These are phyloP conservation scores for Pseudogymnoascus sp. DNA, from an alignment of 2,329 filamentous ascomycete species.

Conservation along the genomic window DNA sequence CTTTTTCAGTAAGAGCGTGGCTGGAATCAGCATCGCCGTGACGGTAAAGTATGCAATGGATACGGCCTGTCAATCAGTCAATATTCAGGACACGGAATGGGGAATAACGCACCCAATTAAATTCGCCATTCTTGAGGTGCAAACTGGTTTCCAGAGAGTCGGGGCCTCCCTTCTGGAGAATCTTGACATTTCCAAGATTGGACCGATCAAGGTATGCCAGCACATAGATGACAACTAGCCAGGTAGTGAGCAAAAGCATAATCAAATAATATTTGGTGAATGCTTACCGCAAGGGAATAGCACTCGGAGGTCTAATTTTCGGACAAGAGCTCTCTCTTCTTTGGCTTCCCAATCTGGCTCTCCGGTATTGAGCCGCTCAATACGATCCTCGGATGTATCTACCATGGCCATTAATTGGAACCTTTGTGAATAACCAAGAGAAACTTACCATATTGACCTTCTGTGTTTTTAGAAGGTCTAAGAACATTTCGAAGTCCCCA, in stretches of 20 bases:
- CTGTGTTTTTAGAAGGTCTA: neutral
- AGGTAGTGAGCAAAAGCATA: slow-evolving; percentile 4
- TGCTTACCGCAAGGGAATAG: slow-evolving; percentile 11
- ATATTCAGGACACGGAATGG: neutral
- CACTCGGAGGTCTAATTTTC: slow-evolving; percentile 18
- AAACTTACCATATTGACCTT: slow-evolving; percentile 5
- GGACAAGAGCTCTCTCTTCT: slow-evolving; percentile 17
- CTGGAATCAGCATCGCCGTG: slow-evolving; percentile 18
- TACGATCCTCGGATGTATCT: slow-evolving; percentile 7
- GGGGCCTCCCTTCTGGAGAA: slow-evolving; percentile 14
- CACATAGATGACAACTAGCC: slow-evolving; percentile 17
- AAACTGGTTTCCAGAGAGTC: slow-evolving; percentile 14
- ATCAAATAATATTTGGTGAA: neutral
- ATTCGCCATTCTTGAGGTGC: slow-evolving; percentile 15
- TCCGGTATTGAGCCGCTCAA: neutral
- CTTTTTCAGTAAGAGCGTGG: slow-evolving; percentile 19
- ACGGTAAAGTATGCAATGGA: slow-evolving; percentile 20
- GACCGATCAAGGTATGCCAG: slow-evolving; percentile 19
- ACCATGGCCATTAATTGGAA: neutral
- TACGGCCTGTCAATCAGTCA: slow-evolving; percentile 11
- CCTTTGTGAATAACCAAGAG: neutral
- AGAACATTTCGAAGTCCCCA: neutral
- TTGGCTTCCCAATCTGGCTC: slow-evolving; percentile 15
- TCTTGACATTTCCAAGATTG: slow-evolving; percentile 18
- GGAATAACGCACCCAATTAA: slow-evolving; percentile 17